Evolutionary conservation across 208 protist genomes (phyloP), one percentile per base, ranked within the genome.

Genomic region (Sergeia podlipaevii): DNA sequence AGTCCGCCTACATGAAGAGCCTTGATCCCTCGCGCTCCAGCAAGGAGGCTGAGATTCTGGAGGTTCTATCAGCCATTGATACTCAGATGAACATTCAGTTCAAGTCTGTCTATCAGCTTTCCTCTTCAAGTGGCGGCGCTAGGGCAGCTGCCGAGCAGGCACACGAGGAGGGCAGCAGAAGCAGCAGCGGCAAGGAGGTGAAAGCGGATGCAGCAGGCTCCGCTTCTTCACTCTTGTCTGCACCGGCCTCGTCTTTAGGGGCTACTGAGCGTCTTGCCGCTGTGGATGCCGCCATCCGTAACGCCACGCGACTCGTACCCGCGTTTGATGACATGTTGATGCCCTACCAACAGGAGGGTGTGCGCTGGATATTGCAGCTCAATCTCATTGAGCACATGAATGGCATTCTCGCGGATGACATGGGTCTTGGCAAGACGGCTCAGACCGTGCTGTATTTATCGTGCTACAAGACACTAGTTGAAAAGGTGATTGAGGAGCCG

Each of bases 361-460:
- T 99, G 18, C 97, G 96, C 54, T 99, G 98, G 98, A 47, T 99
- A 28, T 80, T 98, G 53, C 71, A 81, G 27, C 60, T 97, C 11
- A 92, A 97, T 55, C 65, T 91, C 24, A 82, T 93, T 48, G 92
- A 95, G 41, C 64, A 70, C 45, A 77, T 95, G 17, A 97, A 96
- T 60, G 85, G 89, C n/a, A 95, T 98, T 42, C 67, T 98, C 5
- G 96, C 94, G 0, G 96, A 98, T 70, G 96, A 98, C 54, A 97
- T 97, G 95, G 74, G 95, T 44, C 65, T 93, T 3, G 91, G 93
- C 39, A 97, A 97, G 55, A 97, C 91, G 0, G 70, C 96, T 7
- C 80, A 92, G 68, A 94, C 84, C 2, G 91, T 97, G 27, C n/a
- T 80, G 17, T 70, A 64, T 44, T 20, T 85, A 30, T 52, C 87